Percentiles rank a stretch among this genome's conserved stretches.
These are phyloP conservation scores for Leucaena leucocephala DNA, from an alignment of 306 rosid genomes.

Conservation along the genomic window DNA sequence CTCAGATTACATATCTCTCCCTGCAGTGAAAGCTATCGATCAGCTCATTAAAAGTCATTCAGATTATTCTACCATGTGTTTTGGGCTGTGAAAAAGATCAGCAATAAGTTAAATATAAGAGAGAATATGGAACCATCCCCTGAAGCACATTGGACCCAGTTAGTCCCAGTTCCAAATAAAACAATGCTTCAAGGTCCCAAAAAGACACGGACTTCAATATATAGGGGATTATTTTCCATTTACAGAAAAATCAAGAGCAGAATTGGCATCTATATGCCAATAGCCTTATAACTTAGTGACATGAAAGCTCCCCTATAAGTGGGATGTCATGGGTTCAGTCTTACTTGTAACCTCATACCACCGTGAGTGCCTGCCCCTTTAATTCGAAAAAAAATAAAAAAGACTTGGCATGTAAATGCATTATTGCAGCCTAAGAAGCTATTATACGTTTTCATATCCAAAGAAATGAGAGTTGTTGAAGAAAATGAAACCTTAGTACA, in stretches of 20 bases:
- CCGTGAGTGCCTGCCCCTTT: too few relatives aligned
- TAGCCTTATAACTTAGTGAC: too few relatives aligned
- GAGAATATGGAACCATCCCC: background rate
- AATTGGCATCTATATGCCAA: background rate
- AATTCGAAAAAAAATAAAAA: too few relatives aligned
- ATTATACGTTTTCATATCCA: conserved; percentile 5
- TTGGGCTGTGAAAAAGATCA: conserved; percentile 8
- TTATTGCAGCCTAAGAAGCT: background rate
- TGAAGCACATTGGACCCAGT: conserved; percentile 15
- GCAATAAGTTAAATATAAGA: background rate
- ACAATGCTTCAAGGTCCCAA: background rate
- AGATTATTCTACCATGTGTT: background rate
- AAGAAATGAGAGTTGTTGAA: conserved; percentile 27
- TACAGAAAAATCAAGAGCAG: background rate
- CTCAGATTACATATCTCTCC: background rate
- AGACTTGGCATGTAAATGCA: background rate
- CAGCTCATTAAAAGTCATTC: conserved; percentile 10
- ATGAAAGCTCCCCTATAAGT: too few relatives aligned
- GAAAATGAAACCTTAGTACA: conserved; percentile 76
- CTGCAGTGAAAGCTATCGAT: conserved; percentile 9
- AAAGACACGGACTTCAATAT: background rate
- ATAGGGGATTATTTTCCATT: background rate
- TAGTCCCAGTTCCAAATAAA: conserved; percentile 11
- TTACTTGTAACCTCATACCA: too few relatives aligned
- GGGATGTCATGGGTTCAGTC: too few relatives aligned